These are phyloP conservation scores for Wickerhamiella vanderwaltii DNA, from an alignment of 805 yeast genomes.

Conservation along the genomic window DNA sequence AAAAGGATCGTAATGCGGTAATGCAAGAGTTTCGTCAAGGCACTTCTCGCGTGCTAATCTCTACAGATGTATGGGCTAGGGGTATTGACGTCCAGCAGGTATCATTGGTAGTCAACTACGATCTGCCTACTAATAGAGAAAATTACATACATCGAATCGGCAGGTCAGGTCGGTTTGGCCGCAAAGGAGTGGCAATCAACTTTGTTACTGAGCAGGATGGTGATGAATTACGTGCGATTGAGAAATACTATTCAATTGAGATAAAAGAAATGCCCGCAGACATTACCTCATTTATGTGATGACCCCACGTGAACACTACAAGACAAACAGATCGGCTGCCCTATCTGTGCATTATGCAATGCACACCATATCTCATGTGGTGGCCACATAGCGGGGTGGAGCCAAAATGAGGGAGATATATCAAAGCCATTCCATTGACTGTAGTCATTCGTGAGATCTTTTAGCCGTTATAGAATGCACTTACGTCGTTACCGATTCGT, in stretches of 20 bases:
- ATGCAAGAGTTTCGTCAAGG: slow-evolving; percentile 96
- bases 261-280: slow-evolving; percentile 88
- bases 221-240: slow-evolving; percentile 66
- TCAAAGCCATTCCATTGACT: no score
- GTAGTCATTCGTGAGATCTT: no score
- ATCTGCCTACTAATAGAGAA: slow-evolving; percentile 83
- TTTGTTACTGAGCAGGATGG: slow-evolving; percentile 74
- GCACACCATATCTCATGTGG: no score
- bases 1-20: slow-evolving; percentile 83
- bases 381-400: no score
- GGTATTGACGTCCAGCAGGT: slow-evolving; percentile 99
- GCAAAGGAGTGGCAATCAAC: slow-evolving; percentile 93
- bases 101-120: slow-evolving; percentile 89
- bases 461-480: no score
- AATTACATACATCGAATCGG: slow-evolving; percentile 97
- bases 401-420: no score
- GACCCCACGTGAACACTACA: no score
- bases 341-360: no score
- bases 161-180: slow-evolving; percentile 95
- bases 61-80: slow-evolving; percentile 96
- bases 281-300: slow-evolving; percentile 27
- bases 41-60: slow-evolving; percentile 80
- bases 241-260: slow-evolving; percentile 75
- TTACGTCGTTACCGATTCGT: no score
- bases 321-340: no score